Base-by-base conservation (phyloP, 108 stramenopile genomes). In the Aurantiochytrium sp. region DNA sequence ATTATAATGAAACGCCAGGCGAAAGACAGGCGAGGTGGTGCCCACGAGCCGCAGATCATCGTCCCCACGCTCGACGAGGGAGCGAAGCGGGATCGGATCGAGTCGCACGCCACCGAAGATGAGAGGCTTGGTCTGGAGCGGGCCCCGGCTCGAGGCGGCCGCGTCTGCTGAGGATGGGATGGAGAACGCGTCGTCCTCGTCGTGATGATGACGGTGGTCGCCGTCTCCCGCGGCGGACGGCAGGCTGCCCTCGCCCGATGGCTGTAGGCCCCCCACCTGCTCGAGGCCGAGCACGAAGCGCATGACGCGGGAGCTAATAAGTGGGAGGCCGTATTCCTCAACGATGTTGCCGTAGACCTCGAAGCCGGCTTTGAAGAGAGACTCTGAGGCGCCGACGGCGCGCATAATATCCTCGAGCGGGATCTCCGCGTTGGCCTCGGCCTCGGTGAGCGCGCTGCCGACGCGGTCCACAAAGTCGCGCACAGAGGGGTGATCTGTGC, bases 261-360 rank as follows among this genome's bases (percentile, higher is more conserved):
- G n/a, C n/a, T n/a, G n/a, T n/a, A n/a, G n/a, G n/a, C n/a, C n/a
- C n/a, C n/a, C n/a, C n/a, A n/a, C 42, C 8, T 41, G 45, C 45
- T 81, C 73, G 30, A 81, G 73, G 45, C 73, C 73, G 42, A 81
- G 73, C 10, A 81, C 24, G 30, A 48, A 48, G 45, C 73, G 73
- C 39, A 81, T 41, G 21, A 81, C 42, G 39, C 73, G 39, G 19
- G 73, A 48, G 39, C 42, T 81, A 30, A 81, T 81, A 12, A 81
- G 73, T 48, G 73, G 73, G n/a, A 81, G 45, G 42, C 42, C 39
- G 30, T 81, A 81, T 6, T 81, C 73, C 19, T 81, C 73, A 1
- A 81, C 73, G 30, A 48, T 81, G 39, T 81, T 81, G 10, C 73
- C 73, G 2, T 81, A 81, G 21, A 81, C 45, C 45, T 81, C 73